Evolutionary conservation across 2,329 filamentous ascomycete genomes (phyloP).

Genomic region (Graphium sp.): DNA sequence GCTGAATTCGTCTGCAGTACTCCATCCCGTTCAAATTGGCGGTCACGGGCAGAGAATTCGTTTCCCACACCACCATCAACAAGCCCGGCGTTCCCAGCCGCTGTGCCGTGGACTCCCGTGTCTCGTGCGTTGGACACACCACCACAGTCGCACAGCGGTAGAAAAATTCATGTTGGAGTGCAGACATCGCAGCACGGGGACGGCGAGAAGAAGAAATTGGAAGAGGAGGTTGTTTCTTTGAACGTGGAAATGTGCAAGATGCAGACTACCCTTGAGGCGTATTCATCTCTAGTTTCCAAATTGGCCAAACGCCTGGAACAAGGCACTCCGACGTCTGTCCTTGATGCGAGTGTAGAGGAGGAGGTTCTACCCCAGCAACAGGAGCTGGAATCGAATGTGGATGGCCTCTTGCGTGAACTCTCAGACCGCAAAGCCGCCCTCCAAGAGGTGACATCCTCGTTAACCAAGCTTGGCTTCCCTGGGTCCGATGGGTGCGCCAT

Average conservation of each 20-base stretch:
- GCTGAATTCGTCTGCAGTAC: constrained; percentile 34
- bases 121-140: constrained; percentile 5
- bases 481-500: constrained; percentile 29
- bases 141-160: constrained; percentile 14
- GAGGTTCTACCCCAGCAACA: neutral
- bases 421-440: constrained; percentile 31
- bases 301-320: constrained; percentile 17
- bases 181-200: constrained; percentile 25
- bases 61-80: constrained; percentile 40
- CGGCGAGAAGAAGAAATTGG: constrained; percentile 20
- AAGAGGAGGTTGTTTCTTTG: constrained; percentile 29
- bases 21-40: constrained; percentile 25
- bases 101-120: constrained; percentile 15
- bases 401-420: constrained; percentile 23
- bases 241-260: constrained; percentile 30
- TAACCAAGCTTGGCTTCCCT: constrained; percentile 32
- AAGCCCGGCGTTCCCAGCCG: constrained; percentile 21
- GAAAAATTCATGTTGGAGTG: no score
- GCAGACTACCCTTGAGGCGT: constrained; percentile 26
- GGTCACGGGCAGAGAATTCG: constrained; percentile 22
- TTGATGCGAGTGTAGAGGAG: constrained; percentile 1
- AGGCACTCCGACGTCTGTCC: constrained; percentile 4
- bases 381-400: constrained; percentile 23
- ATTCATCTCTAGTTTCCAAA: constrained; percentile 21
- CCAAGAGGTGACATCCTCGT: constrained; percentile 22